Evolutionary conservation across 2,329 filamentous ascomycete genomes (phyloP).

Genomic region (Emmonsia crescens): DNA sequence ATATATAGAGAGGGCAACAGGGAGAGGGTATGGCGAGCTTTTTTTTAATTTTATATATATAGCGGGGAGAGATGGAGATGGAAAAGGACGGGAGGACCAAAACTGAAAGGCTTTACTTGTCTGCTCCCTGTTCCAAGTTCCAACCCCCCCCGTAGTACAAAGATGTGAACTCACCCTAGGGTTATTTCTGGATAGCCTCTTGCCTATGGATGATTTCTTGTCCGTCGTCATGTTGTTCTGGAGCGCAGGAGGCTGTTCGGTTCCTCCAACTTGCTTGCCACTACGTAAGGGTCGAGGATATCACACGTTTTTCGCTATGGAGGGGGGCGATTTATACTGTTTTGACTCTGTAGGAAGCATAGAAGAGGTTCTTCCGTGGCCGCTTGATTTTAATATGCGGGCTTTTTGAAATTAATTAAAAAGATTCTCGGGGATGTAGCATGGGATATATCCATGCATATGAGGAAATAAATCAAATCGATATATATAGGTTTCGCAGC

Average conservation of each 20-base stretch:
- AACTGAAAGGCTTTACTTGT: neutral
- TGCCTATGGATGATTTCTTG: conserved; percentile 5
- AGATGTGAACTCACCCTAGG: conserved; percentile 14
- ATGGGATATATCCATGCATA: neutral
- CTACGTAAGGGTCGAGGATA: neutral
- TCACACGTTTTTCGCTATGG: neutral
- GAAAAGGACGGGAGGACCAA: neutral
- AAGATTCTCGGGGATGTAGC: neutral
- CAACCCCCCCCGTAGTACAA: neutral
- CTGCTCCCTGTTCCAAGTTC: neutral
- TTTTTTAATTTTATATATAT: too few species aligned
- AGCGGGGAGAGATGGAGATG: too few species aligned
- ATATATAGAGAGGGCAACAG: neutral
- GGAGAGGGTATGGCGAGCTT: neutral
- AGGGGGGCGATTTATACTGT: neutral
- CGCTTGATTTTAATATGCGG: neutral
- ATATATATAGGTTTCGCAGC: too few species aligned
- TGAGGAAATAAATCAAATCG: too few species aligned
- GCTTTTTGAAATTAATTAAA: neutral
- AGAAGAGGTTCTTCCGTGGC: neutral
- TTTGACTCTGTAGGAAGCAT: neutral
- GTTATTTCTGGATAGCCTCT: conserved; percentile 12
- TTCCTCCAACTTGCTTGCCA: neutral
- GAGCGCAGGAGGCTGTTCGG: neutral
- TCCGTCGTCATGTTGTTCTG: neutral